These are phyloP conservation scores for Polytrichum formosum DNA, from an alignment of 225 moss, liverwort and hornwort genomes.

Conservation along the genomic window DNA sequence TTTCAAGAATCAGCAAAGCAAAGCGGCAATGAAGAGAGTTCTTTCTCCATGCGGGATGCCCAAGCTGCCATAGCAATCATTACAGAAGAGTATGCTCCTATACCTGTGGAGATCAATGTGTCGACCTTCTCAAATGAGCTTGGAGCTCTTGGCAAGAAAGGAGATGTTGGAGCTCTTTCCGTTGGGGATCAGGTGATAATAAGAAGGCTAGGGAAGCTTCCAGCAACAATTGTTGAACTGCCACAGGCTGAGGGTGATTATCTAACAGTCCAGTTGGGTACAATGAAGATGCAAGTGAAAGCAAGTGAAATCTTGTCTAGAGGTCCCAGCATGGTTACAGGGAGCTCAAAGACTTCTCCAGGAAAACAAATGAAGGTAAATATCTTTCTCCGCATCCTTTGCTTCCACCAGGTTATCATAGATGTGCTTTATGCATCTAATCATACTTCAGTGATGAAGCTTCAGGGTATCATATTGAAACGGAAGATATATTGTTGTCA, in stretches of 20 bases:
- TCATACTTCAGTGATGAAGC: neutral
- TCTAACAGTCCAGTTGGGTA: constrained; percentile 79
- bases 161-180: constrained; percentile 31
- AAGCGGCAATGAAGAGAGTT: constrained; percentile 22
- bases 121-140: constrained; percentile 11
- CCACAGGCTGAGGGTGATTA: constrained; percentile 60
- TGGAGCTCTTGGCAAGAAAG: constrained; percentile 16
- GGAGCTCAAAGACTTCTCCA: constrained; percentile 20
- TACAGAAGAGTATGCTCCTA: constrained; percentile 44
- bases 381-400: neutral
- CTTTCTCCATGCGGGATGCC: constrained; percentile 58
- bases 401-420: neutral
- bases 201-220: constrained; percentile 66
- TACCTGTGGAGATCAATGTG: constrained; percentile 25
- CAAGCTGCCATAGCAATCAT: constrained; percentile 74
- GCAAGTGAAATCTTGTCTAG: constrained; percentile 65
- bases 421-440: neutral
- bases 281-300: constrained; percentile 88
- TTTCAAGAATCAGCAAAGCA: constrained; percentile 58
- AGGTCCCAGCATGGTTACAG: constrained; percentile 22
- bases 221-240: constrained; percentile 68
- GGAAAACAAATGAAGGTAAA: constrained; percentile 51
- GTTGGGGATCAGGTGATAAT: constrained; percentile 79
- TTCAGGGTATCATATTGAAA: neutral
- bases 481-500: no score